These are phyloP conservation scores for Juglanconis sp. DNA, from an alignment of 2,329 filamentous ascomycete species.

Conservation along the genomic window DNA sequence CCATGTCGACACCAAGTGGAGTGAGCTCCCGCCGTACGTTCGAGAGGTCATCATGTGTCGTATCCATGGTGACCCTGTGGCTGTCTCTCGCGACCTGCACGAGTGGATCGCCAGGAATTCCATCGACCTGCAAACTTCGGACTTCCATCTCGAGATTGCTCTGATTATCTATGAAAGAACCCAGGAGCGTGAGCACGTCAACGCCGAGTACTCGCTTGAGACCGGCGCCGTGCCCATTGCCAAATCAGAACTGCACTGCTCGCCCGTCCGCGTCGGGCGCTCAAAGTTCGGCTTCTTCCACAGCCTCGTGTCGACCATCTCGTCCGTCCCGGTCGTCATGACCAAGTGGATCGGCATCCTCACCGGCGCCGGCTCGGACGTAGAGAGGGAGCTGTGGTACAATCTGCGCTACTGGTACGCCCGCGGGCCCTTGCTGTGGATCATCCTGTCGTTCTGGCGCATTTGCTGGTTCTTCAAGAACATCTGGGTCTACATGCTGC, in stretches of 20 bases:
- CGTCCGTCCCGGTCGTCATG: conserved; percentile 24
- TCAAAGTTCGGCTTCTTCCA: conserved; percentile 13
- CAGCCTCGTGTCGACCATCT: conserved; percentile 18
- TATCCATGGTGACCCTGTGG: conserved; percentile 25
- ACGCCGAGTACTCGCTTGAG: conserved; percentile 19
- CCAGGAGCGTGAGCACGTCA: conserved; percentile 19
- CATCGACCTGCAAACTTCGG: conserved; percentile 25
- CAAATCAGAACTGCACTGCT: conserved; percentile 18
- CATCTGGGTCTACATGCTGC: conserved; percentile 28
- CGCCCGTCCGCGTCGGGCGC: conserved; percentile 17
- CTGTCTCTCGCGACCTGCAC: conserved; percentile 22
- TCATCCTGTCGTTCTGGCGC: conserved; percentile 30
- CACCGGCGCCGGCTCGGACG: conserved; percentile 31
- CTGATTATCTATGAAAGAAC: conserved; percentile 21
- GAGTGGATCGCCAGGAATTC: conserved; percentile 24
- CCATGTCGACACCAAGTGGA: conserved; percentile 32
- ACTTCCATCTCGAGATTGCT: conserved; percentile 28
- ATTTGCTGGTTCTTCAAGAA: conserved; percentile 30
- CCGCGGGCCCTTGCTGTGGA: conserved; percentile 22
- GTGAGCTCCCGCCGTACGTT: conserved; percentile 26
- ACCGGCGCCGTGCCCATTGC: conserved; percentile 14
- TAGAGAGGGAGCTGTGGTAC: conserved; percentile 35
- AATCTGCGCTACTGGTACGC: conserved; percentile 26
- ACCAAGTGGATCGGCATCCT: conserved; percentile 33
- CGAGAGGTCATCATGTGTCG: conserved; percentile 29